phyloP scores from a whole-genome alignment of 768 basidiomycete genomes.

The Lactarius sanguifluus region DNA sequence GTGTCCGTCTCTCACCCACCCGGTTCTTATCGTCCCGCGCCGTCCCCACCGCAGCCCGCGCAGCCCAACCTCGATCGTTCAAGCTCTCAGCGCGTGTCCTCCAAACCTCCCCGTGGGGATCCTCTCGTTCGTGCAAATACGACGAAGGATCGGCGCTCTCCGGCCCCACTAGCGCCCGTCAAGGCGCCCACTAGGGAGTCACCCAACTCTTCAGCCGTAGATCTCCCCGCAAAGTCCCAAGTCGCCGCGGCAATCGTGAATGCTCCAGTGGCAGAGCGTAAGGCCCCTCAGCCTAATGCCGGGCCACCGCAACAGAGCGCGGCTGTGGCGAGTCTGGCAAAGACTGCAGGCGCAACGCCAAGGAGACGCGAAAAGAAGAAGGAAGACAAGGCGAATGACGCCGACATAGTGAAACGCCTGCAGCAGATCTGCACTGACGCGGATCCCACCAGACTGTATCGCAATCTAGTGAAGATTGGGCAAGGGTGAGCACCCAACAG shows the following conservation, averaged over 20 bases:
- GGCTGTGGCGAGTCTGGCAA: conserved; percentile 64
- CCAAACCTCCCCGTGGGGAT: conserved; percentile 41
- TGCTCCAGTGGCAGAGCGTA: conserved; percentile 32
- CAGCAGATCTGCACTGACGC: conserved; percentile 96
- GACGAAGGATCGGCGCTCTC: conserved; percentile 58
- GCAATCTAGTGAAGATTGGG: conserved; percentile 94
- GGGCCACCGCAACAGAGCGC: conserved; percentile 56
- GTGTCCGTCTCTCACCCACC: conserved; percentile 40
- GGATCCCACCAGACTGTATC: conserved; percentile 91
- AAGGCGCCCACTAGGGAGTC: conserved; percentile 26
- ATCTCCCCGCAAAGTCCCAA: conserved; percentile 20
- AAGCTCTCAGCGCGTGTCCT: conserved; percentile 71
- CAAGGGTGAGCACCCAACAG: conserved; percentile 69
- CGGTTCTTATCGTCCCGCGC: conserved; percentile 69
- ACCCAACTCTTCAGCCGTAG: conserved; percentile 23
- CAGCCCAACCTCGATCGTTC: conserved; percentile 81
- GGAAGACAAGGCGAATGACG: conserved; percentile 72
- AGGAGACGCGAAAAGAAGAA: conserved; percentile 85
- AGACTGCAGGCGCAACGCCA: conserved; percentile 75
- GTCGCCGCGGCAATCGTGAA: not conserved
- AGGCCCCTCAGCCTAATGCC: conserved; percentile 36
- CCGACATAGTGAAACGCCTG: conserved; percentile 88
- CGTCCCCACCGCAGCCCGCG: conserved; percentile 64
- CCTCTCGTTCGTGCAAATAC: conserved; percentile 65
- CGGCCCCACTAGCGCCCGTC: conserved; percentile 33